These are phyloP conservation scores for Fusarium hainanense DNA, from an alignment of 2,329 filamentous ascomycete species.

Conservation along the genomic window DNA sequence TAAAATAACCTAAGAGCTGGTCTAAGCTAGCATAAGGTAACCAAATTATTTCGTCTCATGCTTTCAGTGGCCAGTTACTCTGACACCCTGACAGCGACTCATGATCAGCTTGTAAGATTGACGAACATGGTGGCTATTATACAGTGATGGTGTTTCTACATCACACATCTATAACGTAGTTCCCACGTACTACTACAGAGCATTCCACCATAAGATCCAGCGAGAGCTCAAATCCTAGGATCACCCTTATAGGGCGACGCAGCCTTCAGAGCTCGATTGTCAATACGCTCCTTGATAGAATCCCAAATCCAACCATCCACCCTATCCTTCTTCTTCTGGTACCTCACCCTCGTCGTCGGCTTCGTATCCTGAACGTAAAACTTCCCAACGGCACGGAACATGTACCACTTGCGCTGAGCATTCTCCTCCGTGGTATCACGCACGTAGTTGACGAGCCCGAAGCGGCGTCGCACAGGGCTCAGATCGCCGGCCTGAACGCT, in stretches of 20 bases:
- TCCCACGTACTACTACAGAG: not conserved
- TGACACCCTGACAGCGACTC: not conserved
- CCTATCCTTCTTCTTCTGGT: conserved; percentile 46
- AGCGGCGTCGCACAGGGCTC: conserved; percentile 45
- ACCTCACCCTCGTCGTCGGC: conserved; percentile 32
- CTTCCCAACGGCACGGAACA: conserved; percentile 52
- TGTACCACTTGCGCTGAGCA: conserved; percentile 53
- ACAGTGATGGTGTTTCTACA: not conserved
- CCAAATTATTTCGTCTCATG: not conserved
- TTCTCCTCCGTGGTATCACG: conserved; percentile 52
- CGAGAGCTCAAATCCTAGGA: not conserved
- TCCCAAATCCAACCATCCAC: conserved; percentile 58
- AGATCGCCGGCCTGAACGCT: conserved; percentile 55
- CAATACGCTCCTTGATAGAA: conserved; percentile 50
- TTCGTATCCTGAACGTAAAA: conserved; percentile 53
- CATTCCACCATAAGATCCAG: not conserved
- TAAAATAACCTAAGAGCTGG: not conserved
- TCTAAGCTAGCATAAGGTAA: not conserved
- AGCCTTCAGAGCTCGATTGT: conserved; percentile 33
- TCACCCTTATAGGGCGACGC: conserved; percentile 12
- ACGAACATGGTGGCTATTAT: not conserved
- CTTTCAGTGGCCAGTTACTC: not conserved
- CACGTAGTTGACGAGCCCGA: conserved; percentile 57
- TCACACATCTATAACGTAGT: not conserved
- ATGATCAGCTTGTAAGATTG: not conserved